phyloP scores from a whole-genome alignment of 176 grass and related monocot genomes.

The Carex kokanica region DNA sequence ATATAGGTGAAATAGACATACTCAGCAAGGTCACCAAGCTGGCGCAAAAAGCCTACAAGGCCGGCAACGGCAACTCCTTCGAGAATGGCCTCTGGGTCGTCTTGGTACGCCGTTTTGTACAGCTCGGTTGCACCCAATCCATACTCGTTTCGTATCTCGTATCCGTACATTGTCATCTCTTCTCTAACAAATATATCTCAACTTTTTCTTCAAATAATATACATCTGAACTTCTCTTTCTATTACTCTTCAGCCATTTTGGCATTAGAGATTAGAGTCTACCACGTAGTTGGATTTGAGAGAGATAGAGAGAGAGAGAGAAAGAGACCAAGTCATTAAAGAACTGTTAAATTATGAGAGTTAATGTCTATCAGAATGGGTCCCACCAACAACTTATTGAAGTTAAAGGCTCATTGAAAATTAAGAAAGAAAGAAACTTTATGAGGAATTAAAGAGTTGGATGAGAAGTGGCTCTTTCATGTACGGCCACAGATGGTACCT shows the following conservation, averaged over 20 bases:
- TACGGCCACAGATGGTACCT: not conserved
- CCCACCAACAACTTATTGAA: conserved; percentile 25
- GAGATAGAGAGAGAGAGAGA: not conserved
- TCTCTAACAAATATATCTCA: conserved; percentile 6
- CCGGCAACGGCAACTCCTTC: conserved; percentile 85
- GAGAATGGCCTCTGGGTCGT: conserved; percentile 75
- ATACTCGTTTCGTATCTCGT: conserved; percentile 72
- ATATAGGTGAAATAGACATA: conserved; percentile 21
- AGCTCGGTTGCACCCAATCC: conserved; percentile 59
- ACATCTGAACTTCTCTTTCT: not conserved
- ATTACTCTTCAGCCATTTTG: conserved; percentile 27
- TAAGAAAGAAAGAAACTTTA: conserved; percentile 5
- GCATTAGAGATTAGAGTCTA: conserved; percentile 5
- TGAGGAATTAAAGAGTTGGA: conserved; percentile 7
- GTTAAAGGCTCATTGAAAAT: conserved; percentile 12
- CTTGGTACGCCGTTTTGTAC: conserved; percentile 44
- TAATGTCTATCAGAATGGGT: conserved; percentile 22
- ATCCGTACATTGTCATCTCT: conserved; percentile 63
- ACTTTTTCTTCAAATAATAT: not conserved
- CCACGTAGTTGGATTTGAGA: conserved; percentile 18
- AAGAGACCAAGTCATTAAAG: conserved; percentile 4
- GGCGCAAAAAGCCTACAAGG: conserved; percentile 73
- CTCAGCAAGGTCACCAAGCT: conserved; percentile 91
- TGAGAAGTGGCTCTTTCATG: not conserved
- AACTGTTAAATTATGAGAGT: conserved; percentile 13